Conservation (phyloP, 371 early-diverging fungal genomes). For the Smittium culicis region DNA sequence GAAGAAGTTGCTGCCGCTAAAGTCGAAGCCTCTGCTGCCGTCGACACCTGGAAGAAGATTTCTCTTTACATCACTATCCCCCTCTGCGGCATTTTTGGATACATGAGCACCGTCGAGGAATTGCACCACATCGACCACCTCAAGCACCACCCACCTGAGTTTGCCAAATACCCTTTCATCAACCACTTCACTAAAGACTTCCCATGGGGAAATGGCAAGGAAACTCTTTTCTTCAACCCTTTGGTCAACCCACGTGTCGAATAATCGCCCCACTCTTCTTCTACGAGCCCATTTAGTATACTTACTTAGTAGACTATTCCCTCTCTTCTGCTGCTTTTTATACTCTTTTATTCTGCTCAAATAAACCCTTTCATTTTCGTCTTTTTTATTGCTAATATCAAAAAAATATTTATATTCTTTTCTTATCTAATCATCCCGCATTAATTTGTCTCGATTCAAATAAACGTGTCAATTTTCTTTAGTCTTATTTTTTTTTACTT, state of each 20-base stretch:
- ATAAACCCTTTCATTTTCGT: too few relatives aligned
- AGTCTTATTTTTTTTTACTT: too few relatives aligned
- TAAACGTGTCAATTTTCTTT: too few relatives aligned
- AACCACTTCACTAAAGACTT: constrained; percentile 27
- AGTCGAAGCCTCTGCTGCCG: constrained; percentile 27
- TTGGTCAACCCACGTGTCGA: constrained; percentile 28
- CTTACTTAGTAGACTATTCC: too few relatives aligned
- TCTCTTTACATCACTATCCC: constrained; percentile 28
- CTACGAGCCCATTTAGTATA: background rate
- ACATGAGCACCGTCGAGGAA: constrained; percentile 38
- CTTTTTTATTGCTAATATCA: too few relatives aligned
- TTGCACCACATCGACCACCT: constrained; percentile 31
- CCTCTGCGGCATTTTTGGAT: constrained; percentile 27
- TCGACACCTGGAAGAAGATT: constrained; percentile 33
- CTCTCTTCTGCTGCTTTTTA: too few relatives aligned
- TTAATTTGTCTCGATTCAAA: too few relatives aligned
- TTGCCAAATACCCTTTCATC: constrained; percentile 26
- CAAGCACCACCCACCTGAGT: constrained; percentile 29
- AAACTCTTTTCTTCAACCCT: constrained; percentile 31
- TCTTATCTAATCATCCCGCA: too few relatives aligned
- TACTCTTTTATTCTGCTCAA: too few relatives aligned
- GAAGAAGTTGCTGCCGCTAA: constrained; percentile 25
- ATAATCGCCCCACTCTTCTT: constrained; percentile 7
- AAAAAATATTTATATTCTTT: background rate
- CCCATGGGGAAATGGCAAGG: constrained; percentile 30